Evolutionary conservation across 2,329 filamentous ascomycete species (phyloP), one percentile per base, ranked within the genome.

Genomic region (Byssoonygena ceratinophila): DNA sequence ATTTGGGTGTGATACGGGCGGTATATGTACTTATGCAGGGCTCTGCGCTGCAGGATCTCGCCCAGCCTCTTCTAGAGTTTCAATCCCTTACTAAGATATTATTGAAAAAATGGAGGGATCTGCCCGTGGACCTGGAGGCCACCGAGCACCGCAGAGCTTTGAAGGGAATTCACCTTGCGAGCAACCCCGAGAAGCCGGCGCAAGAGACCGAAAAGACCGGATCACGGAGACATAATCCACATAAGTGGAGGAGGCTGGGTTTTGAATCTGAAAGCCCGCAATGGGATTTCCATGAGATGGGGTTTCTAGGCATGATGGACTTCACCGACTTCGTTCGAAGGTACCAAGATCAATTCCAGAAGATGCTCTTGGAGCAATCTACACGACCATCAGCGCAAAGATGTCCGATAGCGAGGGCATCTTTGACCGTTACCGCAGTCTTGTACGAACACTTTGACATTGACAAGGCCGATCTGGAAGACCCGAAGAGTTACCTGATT

Each of bases 291-390:
- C 83, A 88, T 18, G 75, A 80, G 36, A 85, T 86, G 25, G 92
- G 92, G 0, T 97, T 90, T 65, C 70, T 98, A 51, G 92, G 92
- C 25, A 87, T 98, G 80, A 97, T 98, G 90, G 92, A 98, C 66
- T 70, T 98, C 62, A 87, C 89, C 1, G 90, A 97, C 67, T 98
- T 88, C 66, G 88, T 95, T 46, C 81, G 85, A 63, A 94, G 89
- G 65, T 84, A 95, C 64, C 88, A 95, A 66, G 90, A 96, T 64
- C 81, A 82, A 9, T 97, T 94, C 60, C 90, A 95, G 66, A 96
- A 94, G 70, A 76, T 94, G 60, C 72, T 98, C 14, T 74, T 96
- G 32, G 92, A 98, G 68, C 92, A 98, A 68, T 84, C 87, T 2
- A 81, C 83, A 5, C 81, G 82, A 62, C 79, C 85, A 1, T 61